Evolutionary conservation across 768 basidiomycete genomes (phyloP).

Genomic region (Collybia nuda): DNA sequence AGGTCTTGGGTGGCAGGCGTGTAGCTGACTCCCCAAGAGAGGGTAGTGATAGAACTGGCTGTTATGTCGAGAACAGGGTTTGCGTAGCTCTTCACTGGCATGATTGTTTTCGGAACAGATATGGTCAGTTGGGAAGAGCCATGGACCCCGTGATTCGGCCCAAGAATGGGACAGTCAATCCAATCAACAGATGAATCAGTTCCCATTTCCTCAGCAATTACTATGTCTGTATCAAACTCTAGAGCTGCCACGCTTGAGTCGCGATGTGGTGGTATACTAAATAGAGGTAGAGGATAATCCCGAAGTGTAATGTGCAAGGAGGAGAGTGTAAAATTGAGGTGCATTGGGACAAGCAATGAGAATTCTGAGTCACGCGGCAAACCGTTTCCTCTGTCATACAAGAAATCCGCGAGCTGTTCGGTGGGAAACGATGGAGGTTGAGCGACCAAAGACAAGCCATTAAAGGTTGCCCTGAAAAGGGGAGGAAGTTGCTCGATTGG

Average conservation of each 20-base stretch:
- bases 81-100: slow-evolving; percentile 94
- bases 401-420: slow-evolving; percentile 57
- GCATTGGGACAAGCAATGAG: slow-evolving; percentile 80
- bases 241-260: slow-evolving; percentile 43
- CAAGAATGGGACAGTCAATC: slow-evolving; percentile 66
- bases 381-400: slow-evolving; percentile 64
- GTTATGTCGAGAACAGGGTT: slow-evolving; percentile 67
- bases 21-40: slow-evolving; percentile 91
- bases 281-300: slow-evolving; percentile 86
- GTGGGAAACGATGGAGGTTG: slow-evolving; percentile 59
- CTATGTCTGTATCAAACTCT: slow-evolving; percentile 73
- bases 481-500: slow-evolving; percentile 48
- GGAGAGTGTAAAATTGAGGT: slow-evolving; percentile 66
- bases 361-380: slow-evolving; percentile 71
- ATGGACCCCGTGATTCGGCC: slow-evolving; percentile 48
- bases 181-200: slow-evolving; percentile 65
- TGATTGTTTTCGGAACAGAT: slow-evolving; percentile 83
- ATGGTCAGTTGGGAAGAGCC: slow-evolving; percentile 57
- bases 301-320: slow-evolving; percentile 67
- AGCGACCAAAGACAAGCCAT: slow-evolving; percentile 56
- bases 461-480: slow-evolving; percentile 65
- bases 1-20: slow-evolving; percentile 85
- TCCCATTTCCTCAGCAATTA: slow-evolving; percentile 87
- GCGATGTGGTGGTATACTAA: slow-evolving; percentile 62
- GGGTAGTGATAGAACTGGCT: slow-evolving; percentile 64